Conservation (phyloP, 2,329 filamentous ascomycete species). For the Akanthomyces muscarius region DNA sequence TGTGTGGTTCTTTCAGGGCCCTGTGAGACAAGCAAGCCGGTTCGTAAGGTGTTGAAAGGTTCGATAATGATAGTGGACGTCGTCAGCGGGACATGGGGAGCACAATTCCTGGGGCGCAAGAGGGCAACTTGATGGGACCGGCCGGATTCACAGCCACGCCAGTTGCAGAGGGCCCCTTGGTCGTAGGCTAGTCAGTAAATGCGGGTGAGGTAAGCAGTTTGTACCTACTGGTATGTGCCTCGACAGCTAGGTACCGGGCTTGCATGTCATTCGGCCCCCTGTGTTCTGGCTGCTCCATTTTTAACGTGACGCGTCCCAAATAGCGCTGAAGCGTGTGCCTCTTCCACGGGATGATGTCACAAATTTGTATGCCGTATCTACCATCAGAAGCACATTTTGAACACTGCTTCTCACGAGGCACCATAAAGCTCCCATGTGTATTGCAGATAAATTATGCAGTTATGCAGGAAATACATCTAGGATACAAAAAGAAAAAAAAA, state of each 20-base stretch:
- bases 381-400: too few species aligned
- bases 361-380: too few species aligned
- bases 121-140: not conserved
- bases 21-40: not conserved
- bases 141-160: not conserved
- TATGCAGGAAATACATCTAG: not conserved
- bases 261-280: not conserved
- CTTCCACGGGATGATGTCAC: not conserved
- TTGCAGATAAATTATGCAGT: not conserved
- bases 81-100: slow-evolving; percentile 4
- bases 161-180: slow-evolving; percentile 8
- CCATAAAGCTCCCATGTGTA: not conserved
- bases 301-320: slow-evolving; percentile 15
- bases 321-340: not conserved
- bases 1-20: not conserved
- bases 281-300: slow-evolving; percentile 10
- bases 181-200: not conserved
- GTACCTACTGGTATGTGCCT: not conserved
- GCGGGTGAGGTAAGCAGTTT: slow-evolving; percentile 13
- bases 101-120: not conserved
- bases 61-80: not conserved
- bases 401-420: not conserved
- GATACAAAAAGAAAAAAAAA: too few species aligned
- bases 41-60: not conserved
- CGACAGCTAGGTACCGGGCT: not conserved